A percentile compares a stretch with the other conserved stretches of the same genome.
phyloP scores from a whole-genome alignment of 306 rosid species.

The Oemleria cerasiformis region DNA sequence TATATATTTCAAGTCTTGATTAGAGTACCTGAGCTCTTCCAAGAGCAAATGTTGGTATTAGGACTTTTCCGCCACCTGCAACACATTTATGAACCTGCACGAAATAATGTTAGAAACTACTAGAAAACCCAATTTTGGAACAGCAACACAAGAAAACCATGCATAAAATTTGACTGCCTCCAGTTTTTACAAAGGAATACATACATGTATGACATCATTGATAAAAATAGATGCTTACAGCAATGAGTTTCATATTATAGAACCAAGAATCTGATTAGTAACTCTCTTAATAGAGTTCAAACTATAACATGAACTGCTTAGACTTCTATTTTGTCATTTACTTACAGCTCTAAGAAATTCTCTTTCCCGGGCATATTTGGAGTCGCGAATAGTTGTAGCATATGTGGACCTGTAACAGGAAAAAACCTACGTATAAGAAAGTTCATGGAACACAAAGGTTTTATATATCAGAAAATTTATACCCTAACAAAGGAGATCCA shows the following conservation, averaged over 20 bases:
- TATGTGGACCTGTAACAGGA: conserved; percentile 69
- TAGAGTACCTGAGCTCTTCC: conserved; percentile 92
- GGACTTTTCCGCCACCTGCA: conserved; percentile 85
- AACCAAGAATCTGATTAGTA: neutral
- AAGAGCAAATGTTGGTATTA: conserved; percentile 94
- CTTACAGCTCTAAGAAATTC: conserved; percentile 94
- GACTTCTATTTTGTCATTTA: conserved; percentile 17
- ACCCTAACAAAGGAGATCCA: conserved; percentile 4
- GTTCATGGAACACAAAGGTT: conserved; percentile 4
- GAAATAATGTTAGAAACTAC: neutral
- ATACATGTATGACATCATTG: neutral
- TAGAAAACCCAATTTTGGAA: conserved; percentile 1
- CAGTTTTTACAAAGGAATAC: neutral
- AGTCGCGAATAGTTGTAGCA: conserved; percentile 91
- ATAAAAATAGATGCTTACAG: neutral
- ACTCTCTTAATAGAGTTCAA: neutral
- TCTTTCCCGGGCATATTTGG: conserved; percentile 77
- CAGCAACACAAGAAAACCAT: neutral
- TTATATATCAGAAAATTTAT: neutral
- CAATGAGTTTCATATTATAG: neutral
- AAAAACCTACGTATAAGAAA: neutral
- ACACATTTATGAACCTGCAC: conserved; percentile 78
- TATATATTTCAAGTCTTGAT: conserved; percentile 4
- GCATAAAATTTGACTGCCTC: neutral
- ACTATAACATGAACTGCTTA: neutral